phyloP scores from a whole-genome alignment of 768 basidiomycete species.

The Suillus bovinus region DNA sequence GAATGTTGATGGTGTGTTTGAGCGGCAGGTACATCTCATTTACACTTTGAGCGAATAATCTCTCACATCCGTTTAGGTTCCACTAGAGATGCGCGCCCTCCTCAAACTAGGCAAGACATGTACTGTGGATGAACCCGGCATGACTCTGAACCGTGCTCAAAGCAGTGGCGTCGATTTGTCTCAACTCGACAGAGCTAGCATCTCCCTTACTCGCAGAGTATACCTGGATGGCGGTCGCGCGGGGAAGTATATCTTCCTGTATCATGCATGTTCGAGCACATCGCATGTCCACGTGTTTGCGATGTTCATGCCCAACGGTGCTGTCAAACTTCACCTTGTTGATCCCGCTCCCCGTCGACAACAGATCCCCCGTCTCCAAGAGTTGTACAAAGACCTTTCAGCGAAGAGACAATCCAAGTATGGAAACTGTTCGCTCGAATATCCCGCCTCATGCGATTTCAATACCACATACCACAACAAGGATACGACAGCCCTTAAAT shows the following conservation, averaged over 20 bases:
- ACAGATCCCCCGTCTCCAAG: slow-evolving; percentile 72
- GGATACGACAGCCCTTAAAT: slow-evolving; percentile 79
- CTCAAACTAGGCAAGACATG: slow-evolving; percentile 87
- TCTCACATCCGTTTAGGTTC: slow-evolving; percentile 52
- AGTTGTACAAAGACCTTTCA: slow-evolving; percentile 66
- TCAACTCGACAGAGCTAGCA: slow-evolving; percentile 68
- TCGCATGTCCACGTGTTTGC: slow-evolving; percentile 84
- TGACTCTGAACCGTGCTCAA: slow-evolving; percentile 82
- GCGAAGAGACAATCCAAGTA: slow-evolving; percentile 47
- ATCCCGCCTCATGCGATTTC: slow-evolving; percentile 64
- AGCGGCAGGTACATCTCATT: slow-evolving; percentile 68
- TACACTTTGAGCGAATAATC: neutral
- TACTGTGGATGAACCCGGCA: slow-evolving; percentile 56
- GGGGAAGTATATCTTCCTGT: slow-evolving; percentile 83
- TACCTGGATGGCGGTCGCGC: slow-evolving; percentile 76
- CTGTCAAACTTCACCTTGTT: slow-evolving; percentile 81
- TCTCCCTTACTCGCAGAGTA: slow-evolving; percentile 56
- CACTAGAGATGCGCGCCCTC: slow-evolving; percentile 78
- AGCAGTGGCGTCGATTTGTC: slow-evolving; percentile 79
- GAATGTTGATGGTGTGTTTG: slow-evolving; percentile 93
- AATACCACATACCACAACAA: slow-evolving; percentile 74
- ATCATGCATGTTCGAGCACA: slow-evolving; percentile 77
- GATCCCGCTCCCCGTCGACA: slow-evolving; percentile 89
- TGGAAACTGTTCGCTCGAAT: slow-evolving; percentile 53
- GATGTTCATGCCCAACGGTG: slow-evolving; percentile 73